Percentiles rank a stretch among this genome's conserved stretches.
phyloP scores from a whole-genome alignment of 208 protist genomes.

The Trypanosoma lewisi region DNA sequence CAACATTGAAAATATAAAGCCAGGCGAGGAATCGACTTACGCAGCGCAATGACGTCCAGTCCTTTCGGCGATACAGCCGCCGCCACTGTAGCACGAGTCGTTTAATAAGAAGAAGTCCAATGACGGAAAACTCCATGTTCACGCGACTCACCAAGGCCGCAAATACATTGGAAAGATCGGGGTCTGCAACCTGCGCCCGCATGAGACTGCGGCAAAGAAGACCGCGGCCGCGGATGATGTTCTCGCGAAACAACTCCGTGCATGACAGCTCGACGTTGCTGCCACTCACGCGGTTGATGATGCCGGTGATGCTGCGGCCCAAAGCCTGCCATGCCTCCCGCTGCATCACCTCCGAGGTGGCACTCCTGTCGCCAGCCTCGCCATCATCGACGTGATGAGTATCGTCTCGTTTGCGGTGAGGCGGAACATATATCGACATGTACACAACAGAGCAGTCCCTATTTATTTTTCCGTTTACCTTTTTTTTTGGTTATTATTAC shows the following conservation, averaged over 20 bases:
- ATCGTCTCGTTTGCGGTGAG: slow-evolving; percentile 49
- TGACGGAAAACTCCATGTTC: slow-evolving; percentile 97
- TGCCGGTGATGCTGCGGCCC: slow-evolving; percentile 95
- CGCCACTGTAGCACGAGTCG: slow-evolving; percentile 92
- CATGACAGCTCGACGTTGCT: slow-evolving; percentile 94
- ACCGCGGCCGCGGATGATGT: slow-evolving; percentile 97
- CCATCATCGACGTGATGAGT: slow-evolving; percentile 22
- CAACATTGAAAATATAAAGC: slow-evolving; percentile 82
- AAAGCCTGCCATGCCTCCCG: slow-evolving; percentile 96
- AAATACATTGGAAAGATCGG: slow-evolving; percentile 96
- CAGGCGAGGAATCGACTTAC: slow-evolving; percentile 62
- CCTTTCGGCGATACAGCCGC: slow-evolving; percentile 82
- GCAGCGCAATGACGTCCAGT: slow-evolving; percentile 87
- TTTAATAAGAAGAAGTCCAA: slow-evolving; percentile 93
- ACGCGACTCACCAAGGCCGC: slow-evolving; percentile 93
- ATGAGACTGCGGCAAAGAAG: slow-evolving; percentile 93
- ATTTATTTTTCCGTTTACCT: background rate
- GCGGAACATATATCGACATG: slow-evolving; percentile 76
- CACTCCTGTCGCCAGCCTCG: slow-evolving; percentile 10
- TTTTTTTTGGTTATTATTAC: background rate
- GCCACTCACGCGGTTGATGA: slow-evolving; percentile 96
- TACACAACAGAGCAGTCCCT: background rate
- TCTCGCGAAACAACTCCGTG: slow-evolving; percentile 96
- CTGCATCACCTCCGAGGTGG: slow-evolving; percentile 51
- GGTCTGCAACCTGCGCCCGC: slow-evolving; percentile 93